phyloP scores from a whole-genome alignment of 1,139 yeast genomes.

The Debaryomyces fabryi region DNA sequence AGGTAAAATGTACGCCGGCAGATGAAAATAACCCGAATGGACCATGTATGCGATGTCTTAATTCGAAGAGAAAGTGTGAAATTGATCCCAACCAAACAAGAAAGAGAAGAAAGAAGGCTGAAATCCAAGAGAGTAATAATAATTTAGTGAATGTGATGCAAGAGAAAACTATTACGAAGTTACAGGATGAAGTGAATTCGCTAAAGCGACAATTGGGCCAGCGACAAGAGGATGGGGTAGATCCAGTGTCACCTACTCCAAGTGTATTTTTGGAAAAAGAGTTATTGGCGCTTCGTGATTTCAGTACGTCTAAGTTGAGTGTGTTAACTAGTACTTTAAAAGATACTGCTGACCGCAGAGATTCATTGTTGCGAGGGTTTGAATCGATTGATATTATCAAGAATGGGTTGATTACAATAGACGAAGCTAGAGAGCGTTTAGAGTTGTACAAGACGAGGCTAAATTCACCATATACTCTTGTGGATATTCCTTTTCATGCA shows the following conservation, averaged over 20 bases:
- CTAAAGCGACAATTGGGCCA: slow-evolving; percentile 25
- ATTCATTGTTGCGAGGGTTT: slow-evolving; percentile 27
- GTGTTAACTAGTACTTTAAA: slow-evolving; percentile 43
- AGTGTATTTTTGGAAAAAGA: slow-evolving; percentile 43
- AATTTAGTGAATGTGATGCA: background rate
- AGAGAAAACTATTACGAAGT: slow-evolving; percentile 15
- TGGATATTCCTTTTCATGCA: slow-evolving; percentile 48
- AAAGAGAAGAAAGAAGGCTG: slow-evolving; percentile 50
- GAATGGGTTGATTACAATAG: slow-evolving; percentile 46
- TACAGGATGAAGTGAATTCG: slow-evolving; percentile 24
- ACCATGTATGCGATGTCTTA: slow-evolving; percentile 77
- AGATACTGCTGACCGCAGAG: slow-evolving; percentile 42
- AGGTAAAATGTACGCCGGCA: slow-evolving; percentile 80
- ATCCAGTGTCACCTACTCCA: slow-evolving; percentile 9
- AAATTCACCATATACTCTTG: slow-evolving; percentile 52
- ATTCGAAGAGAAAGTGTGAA: slow-evolving; percentile 64
- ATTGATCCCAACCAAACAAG: slow-evolving; percentile 65
- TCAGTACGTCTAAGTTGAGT: slow-evolving; percentile 29
- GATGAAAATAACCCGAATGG: slow-evolving; percentile 58
- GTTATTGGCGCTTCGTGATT: slow-evolving; percentile 33
- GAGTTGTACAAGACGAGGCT: slow-evolving; percentile 43
- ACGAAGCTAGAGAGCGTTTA: slow-evolving; percentile 54
- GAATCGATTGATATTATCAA: slow-evolving; percentile 47
- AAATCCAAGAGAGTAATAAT: slow-evolving; percentile 20
- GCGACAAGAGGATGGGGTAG: slow-evolving; percentile 12